Evolutionary conservation across 2,329 filamentous ascomycete genomes (phyloP).

Genomic region (Thelonectria olida): DNA sequence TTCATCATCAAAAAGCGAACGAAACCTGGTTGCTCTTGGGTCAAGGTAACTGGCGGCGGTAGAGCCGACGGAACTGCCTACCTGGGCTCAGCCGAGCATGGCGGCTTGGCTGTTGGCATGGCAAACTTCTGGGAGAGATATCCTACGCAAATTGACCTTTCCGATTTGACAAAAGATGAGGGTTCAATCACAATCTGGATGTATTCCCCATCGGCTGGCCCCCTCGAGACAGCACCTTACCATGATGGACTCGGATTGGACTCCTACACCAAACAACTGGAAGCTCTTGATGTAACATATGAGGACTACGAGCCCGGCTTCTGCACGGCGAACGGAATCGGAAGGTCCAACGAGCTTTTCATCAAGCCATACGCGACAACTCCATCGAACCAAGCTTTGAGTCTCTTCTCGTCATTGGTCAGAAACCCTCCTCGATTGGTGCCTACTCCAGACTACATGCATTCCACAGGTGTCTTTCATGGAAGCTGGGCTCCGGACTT

Average conservation of each 20-base stretch:
- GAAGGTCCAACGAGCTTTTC: slow-evolving; percentile 64
- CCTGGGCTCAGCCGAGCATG: slow-evolving; percentile 62
- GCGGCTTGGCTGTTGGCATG: slow-evolving; percentile 67
- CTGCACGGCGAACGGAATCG: slow-evolving; percentile 65
- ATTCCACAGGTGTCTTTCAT: slow-evolving; percentile 25
- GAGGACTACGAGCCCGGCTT: slow-evolving; percentile 68
- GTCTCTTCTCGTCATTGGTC: slow-evolving; percentile 39
- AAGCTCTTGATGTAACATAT: slow-evolving; percentile 69
- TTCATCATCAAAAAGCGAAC: slow-evolving; percentile 69
- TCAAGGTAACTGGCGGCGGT: slow-evolving; percentile 64
- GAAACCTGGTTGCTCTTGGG: slow-evolving; percentile 63
- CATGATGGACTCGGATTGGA: slow-evolving; percentile 66
- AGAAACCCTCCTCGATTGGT: slow-evolving; percentile 60
- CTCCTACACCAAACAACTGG: slow-evolving; percentile 65
- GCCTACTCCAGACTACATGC: slow-evolving; percentile 57
- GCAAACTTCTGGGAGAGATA: slow-evolving; percentile 71
- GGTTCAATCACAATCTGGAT: slow-evolving; percentile 67
- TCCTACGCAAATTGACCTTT: slow-evolving; percentile 65
- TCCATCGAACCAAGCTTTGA: slow-evolving; percentile 56
- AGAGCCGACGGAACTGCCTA: slow-evolving; percentile 65
- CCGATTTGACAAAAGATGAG: slow-evolving; percentile 56
- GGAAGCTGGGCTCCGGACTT: slow-evolving; percentile 26
- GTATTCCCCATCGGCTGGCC: slow-evolving; percentile 64
- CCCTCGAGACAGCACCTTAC: slow-evolving; percentile 65
- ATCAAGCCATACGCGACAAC: slow-evolving; percentile 57